Percentiles rank a stretch among this genome's conserved stretches.
These are phyloP conservation scores for Entophlyctis luteolus DNA, from an alignment of 192 early-diverging fungal genomes.

Conservation along the genomic window DNA sequence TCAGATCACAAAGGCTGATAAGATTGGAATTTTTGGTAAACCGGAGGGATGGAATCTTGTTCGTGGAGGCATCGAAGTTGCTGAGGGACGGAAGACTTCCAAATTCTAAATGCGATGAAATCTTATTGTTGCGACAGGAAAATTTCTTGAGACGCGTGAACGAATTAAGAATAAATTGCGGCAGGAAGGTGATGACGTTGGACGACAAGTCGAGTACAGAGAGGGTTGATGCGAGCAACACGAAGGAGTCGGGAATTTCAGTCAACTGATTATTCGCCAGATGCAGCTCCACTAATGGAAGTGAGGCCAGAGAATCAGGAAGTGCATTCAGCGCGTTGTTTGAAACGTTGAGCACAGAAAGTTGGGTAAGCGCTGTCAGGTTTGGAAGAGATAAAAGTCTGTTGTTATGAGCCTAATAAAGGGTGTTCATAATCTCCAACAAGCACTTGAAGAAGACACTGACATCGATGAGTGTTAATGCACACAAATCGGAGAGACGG, in stretches of 20 bases:
- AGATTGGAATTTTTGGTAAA: neutral
- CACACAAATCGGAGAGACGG: constrained; percentile 30
- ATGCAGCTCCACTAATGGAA: constrained; percentile 31
- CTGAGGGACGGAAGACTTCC: constrained; percentile 13
- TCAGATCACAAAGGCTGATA: constrained; percentile 16
- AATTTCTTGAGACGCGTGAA: constrained; percentile 23
- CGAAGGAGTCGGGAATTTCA: neutral
- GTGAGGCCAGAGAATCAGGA: constrained; percentile 21
- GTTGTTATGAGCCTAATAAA: constrained; percentile 37
- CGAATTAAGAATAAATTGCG: neutral
- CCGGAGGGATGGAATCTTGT: constrained; percentile 20
- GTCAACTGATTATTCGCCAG: constrained; percentile 34
- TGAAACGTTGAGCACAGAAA: constrained; percentile 37
- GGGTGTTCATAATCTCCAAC: neutral
- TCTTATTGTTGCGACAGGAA: constrained; percentile 16
- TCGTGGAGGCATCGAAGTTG: constrained; percentile 38
- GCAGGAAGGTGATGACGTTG: constrained; percentile 14
- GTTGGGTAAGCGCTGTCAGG: constrained; percentile 7
- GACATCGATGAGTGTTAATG: constrained; percentile 41
- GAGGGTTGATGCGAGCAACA: constrained; percentile 12
- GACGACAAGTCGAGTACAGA: constrained; percentile 21
- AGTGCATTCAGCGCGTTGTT: constrained; percentile 27
- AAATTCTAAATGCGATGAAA: neutral
- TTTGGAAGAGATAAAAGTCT: constrained; percentile 29
- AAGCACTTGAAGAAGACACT: neutral